Evolutionary conservation across 495 filamentous ascomycete genomes (phyloP).

Genomic region (Penicillium argentinense): DNA sequence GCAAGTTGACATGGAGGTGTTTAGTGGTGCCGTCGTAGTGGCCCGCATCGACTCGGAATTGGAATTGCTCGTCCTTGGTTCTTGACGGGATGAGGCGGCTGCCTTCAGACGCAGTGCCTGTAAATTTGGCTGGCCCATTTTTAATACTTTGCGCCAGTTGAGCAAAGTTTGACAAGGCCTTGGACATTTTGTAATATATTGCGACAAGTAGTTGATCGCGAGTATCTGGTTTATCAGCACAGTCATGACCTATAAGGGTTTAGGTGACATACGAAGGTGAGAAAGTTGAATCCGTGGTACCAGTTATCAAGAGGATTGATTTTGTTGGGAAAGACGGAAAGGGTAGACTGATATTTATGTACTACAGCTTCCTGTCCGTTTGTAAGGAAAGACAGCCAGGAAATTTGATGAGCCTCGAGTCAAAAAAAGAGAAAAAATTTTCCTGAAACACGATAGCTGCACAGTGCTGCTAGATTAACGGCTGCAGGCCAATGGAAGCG

Average conservation of each 20-base stretch:
- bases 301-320: no score
- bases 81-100: constrained; percentile 11
- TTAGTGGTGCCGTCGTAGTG: constrained; percentile 12
- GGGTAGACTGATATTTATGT: neutral
- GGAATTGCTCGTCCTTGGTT: constrained; percentile 12
- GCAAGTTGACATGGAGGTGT: constrained; percentile 13
- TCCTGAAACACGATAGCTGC: constrained; percentile 1
- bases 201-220: no score
- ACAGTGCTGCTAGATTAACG: neutral
- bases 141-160: constrained; percentile 4
- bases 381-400: neutral
- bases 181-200: constrained; percentile 1
- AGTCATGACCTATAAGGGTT: no score
- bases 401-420: neutral
- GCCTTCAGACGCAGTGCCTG: constrained; percentile 8
- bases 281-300: no score
- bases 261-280: no score
- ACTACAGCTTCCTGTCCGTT: constrained; percentile 1
- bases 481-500: neutral
- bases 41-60: constrained; percentile 17
- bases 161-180: constrained; percentile 2
- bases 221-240: no score
- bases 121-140: constrained; percentile 8
- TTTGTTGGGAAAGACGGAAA: neutral
- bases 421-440: neutral